These are phyloP conservation scores for Aegilops sharonensis DNA, from an alignment of 176 grass and related monocot genomes.

Conservation along the genomic window DNA sequence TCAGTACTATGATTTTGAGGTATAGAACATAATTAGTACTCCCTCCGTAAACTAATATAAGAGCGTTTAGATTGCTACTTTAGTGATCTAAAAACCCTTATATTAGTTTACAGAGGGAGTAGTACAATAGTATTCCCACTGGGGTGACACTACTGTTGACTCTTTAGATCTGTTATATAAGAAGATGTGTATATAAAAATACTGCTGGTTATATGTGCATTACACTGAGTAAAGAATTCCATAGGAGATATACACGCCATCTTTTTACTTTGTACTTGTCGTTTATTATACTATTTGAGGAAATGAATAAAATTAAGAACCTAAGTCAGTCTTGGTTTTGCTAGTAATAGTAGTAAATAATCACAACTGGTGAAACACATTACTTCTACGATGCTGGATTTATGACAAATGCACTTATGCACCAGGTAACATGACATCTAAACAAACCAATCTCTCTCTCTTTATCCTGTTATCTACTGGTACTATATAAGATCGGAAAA, in stretches of 20 bases:
- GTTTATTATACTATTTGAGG: not conserved
- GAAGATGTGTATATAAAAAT: not conserved
- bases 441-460: not conserved
- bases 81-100: too few relatives aligned
- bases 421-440: constrained; percentile 5
- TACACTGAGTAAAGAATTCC: not conserved
- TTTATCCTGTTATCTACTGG: not conserved
- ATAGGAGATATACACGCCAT: not conserved
- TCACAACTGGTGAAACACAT: not conserved
- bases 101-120: too few relatives aligned
- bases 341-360: not conserved
- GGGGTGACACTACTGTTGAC: not conserved
- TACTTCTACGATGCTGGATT: not conserved
- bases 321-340: not conserved
- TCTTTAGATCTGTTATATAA: not conserved
- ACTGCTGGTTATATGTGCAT: not conserved
- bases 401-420: not conserved
- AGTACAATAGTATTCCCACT: too few relatives aligned
- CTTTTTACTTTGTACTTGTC: not conserved
- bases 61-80: too few relatives aligned
- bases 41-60: too few relatives aligned
- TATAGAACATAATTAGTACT: not conserved
- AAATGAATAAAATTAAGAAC: not conserved
- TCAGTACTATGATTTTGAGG: not conserved
- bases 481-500: not conserved